These are phyloP conservation scores for Plantago rigida DNA, from an alignment of 305 asterid genomes.

Conservation along the genomic window DNA sequence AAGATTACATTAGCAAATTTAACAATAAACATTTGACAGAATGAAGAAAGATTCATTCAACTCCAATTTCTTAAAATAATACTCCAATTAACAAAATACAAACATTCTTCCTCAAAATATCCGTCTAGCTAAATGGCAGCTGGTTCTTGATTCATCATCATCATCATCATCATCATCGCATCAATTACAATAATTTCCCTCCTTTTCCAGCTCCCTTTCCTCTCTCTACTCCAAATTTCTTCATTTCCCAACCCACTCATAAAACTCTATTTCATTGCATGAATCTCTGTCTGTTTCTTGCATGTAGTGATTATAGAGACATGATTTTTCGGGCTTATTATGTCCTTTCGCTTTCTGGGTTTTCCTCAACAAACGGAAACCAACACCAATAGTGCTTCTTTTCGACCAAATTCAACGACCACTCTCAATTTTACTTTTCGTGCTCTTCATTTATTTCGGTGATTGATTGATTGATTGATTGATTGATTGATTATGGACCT, in stretches of 20 bases:
- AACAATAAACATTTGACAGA: not conserved
- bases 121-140: slow-evolving; percentile 37
- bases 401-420: slow-evolving; percentile 12
- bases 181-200: slow-evolving; percentile 13
- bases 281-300: slow-evolving; percentile 25
- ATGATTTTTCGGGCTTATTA: slow-evolving; percentile 22
- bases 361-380: slow-evolving; percentile 15
- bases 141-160: slow-evolving; percentile 25
- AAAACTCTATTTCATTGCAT: slow-evolving; percentile 25
- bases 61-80: not conserved
- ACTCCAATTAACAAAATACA: not conserved
- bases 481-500: slow-evolving; percentile 36
- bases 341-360: slow-evolving; percentile 27
- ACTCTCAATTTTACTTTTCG: slow-evolving; percentile 22
- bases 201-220: not conserved
- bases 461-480: not conserved
- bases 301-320: slow-evolving; percentile 32
- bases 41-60: not conserved
- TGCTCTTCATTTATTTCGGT: slow-evolving; percentile 13
- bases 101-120: slow-evolving; percentile 29
- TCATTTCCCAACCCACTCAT: slow-evolving; percentile 27
- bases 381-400: slow-evolving; percentile 19
- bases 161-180: slow-evolving; percentile 15
- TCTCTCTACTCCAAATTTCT: slow-evolving; percentile 27
- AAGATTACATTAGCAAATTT: too few relatives aligned